Evolutionary conservation across 257 asterid genomes (phyloP).

Genomic region (Knoxia roxburghii): DNA sequence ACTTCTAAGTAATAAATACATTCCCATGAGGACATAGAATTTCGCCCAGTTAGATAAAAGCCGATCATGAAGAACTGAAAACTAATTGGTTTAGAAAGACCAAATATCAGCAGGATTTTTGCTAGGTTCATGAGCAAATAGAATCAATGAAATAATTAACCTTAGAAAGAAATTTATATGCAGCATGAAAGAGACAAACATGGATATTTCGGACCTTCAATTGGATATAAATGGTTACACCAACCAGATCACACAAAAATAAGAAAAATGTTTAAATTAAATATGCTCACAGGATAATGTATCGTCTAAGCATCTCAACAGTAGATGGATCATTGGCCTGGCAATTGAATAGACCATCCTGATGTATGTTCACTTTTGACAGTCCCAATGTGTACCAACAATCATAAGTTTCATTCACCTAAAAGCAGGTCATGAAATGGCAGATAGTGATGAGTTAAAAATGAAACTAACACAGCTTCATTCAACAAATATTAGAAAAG

Average conservation of each 20-base stretch:
- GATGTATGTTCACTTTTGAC: constrained; percentile 66
- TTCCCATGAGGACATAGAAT: not conserved
- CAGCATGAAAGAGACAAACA: not conserved
- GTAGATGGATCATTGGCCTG: constrained; percentile 78
- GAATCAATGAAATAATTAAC: not conserved
- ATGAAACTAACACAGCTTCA: not conserved
- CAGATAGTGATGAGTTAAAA: not conserved
- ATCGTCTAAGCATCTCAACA: constrained; percentile 74
- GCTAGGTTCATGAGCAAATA: not conserved
- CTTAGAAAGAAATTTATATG: not conserved
- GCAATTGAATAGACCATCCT: constrained; percentile 70
- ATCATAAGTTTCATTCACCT: constrained; percentile 87
- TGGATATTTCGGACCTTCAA: not conserved
- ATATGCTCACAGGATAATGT: constrained; percentile 68
- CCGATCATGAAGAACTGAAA: not conserved
- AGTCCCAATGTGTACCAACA: constrained; percentile 88
- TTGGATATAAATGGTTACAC: not conserved
- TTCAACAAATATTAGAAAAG: constrained; percentile 1
- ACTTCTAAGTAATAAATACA: too few species aligned
- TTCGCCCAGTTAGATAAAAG: not conserved
- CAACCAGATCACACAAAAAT: not conserved
- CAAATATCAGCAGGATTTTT: not conserved
- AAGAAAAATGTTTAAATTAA: not conserved
- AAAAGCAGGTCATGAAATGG: constrained; percentile 19
- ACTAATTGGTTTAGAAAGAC: not conserved